Base-by-base conservation (phyloP, 75 land plant genomes). In the Sequoia sempervirens region DNA sequence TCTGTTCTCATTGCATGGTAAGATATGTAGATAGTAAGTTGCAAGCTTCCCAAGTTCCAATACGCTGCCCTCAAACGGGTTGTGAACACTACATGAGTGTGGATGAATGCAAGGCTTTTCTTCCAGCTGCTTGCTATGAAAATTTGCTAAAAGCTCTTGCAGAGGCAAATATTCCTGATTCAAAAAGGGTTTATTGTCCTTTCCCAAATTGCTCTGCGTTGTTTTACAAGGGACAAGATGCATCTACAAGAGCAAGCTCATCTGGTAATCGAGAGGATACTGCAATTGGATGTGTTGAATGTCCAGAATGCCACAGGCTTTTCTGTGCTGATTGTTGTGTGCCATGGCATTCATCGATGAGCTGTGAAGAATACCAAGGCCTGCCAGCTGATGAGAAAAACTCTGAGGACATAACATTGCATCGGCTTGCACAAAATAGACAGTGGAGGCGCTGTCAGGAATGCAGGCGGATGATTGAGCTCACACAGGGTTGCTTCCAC, bases 311-410 rank as follows among this genome's bases (percentile, higher is more conserved):
- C 88, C 84, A 87, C 52, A 89, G 92, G 70, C 82, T 80, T 80
- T 87, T 96, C 66, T 96, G 98, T 87, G 80, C 90, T 17, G 90
- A 92, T n/a, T 96, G 98, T 85, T 90, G 89, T 34, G 98, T 93
- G 30, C 95, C 96, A 56, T 94, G 98, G 98, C 98, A 96, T 90
- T 50, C 88, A 28, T 83, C 89, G 54, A 83, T 91, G 95, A 91
- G 88, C 40, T 96, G 98, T 87, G 85, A 88, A 80, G 93, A 92
- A 61, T 95, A 86, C 82, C 94, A 96, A 78, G 86, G 54, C 75
- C 85, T 93, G 1, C 80, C 82, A 13, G 72, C 40, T 34, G 75
- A 81, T 76, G 91, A 88, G 87, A 90, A 92, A 61, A 90, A 95
- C 84, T 88, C 88, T 37, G 90, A 83, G 38, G 98, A 95, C 81